phyloP scores from a whole-genome alignment of 495 filamentous ascomycete species.

The Schizothecium vesticola region DNA sequence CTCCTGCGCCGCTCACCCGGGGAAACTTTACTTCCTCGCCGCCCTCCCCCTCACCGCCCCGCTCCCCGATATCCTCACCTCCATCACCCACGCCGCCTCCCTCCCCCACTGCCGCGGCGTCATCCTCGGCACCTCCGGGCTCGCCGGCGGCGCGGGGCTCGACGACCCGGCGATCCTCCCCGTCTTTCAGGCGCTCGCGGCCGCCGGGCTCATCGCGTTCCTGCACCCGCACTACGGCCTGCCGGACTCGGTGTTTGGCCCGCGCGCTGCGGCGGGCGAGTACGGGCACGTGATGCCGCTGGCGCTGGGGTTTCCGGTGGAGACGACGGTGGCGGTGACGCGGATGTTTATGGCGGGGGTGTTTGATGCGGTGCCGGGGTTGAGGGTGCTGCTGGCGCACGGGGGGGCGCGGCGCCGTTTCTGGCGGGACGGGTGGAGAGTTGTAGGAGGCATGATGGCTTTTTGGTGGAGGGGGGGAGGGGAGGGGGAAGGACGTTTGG shows the following conservation, averaged over 20 bases:
- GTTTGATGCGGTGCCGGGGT: conserved; percentile 68
- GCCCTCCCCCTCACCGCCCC: conserved; percentile 72
- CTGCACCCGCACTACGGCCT: conserved; percentile 93
- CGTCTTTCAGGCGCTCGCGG: conserved; percentile 64
- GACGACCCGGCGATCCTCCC: conserved; percentile 70
- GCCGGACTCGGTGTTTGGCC: conserved; percentile 71
- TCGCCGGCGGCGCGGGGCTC: conserved; percentile 65
- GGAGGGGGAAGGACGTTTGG: conserved; percentile 52
- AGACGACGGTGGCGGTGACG: conserved; percentile 87
- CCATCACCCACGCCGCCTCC: conserved; percentile 56
- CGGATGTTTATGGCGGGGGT: conserved; percentile 81
- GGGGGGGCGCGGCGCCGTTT: conserved; percentile 82
- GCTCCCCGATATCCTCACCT: conserved; percentile 51
- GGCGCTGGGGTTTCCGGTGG: conserved; percentile 83
- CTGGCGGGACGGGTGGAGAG: conserved; percentile 84
- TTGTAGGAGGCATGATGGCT: conserved; percentile 77
- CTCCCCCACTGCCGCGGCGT: conserved; percentile 72
- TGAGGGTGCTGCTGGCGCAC: conserved; percentile 79
- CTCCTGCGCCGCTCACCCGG: conserved; percentile 55
- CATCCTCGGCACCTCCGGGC: conserved; percentile 80
- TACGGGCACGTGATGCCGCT: conserved; percentile 89
- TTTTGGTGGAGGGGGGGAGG: conserved; percentile 47
- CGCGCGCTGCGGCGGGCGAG: conserved; percentile 47
- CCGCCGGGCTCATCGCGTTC: conserved; percentile 62
- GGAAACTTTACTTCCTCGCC: conserved; percentile 72